Evolutionary conservation across 805 yeast species (phyloP).

Genomic region (Teunomyces tritomae): DNA sequence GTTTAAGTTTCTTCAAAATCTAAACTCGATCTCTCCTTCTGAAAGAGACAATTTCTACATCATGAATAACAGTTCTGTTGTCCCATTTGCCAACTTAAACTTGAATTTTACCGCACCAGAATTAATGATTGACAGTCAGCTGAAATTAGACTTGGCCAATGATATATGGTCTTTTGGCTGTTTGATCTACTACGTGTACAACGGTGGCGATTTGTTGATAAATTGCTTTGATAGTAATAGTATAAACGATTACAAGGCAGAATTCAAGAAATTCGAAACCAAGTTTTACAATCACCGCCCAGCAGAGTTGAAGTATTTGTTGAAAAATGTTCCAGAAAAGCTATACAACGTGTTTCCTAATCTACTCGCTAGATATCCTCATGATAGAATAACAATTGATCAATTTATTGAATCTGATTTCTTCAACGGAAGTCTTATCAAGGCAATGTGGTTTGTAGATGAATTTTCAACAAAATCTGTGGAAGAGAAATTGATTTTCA

Average conservation of each 20-base stretch:
- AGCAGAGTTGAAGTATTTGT: constrained; percentile 40
- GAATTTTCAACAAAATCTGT: constrained; percentile 72
- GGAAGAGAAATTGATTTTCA: constrained; percentile 65
- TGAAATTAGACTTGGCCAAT: constrained; percentile 54
- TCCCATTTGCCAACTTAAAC: constrained; percentile 75
- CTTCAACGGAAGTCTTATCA: constrained; percentile 80
- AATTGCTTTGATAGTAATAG: constrained; percentile 47
- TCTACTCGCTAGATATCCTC: constrained; percentile 55
- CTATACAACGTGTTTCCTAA: constrained; percentile 50
- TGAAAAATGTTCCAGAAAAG: constrained; percentile 56
- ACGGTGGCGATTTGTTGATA: constrained; percentile 45
- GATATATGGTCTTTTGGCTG: constrained; percentile 87
- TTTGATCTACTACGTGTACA: constrained; percentile 68
- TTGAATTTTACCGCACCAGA: constrained; percentile 85
- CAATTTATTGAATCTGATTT: constrained; percentile 69
- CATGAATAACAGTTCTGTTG: constrained; percentile 70
- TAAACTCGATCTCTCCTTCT: constrained; percentile 45
- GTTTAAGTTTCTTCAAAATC: constrained; percentile 47
- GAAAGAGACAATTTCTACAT: constrained; percentile 58
- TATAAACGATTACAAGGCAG: constrained; percentile 59
- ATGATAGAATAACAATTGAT: constrained; percentile 57
- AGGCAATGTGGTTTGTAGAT: constrained; percentile 77
- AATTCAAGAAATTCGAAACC: constrained; percentile 44
- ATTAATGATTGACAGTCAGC: constrained; percentile 55
- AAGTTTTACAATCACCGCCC: constrained; percentile 40